phyloP scores from a whole-genome alignment of 306 rosid species.

The Prosopis cineraria region DNA sequence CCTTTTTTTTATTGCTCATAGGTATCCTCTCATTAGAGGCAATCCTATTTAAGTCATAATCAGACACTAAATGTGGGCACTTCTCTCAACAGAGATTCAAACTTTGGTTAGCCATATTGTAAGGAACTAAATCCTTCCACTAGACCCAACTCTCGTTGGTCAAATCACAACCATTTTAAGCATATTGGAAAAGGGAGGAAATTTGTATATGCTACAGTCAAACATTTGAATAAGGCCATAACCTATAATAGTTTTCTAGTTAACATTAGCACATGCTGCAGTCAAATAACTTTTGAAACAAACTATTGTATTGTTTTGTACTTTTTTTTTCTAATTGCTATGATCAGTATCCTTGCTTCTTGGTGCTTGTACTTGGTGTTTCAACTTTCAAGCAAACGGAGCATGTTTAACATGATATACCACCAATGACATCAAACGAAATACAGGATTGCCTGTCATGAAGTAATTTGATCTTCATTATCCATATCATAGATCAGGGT shows the following conservation, averaged over 20 bases:
- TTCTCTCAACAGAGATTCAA: no score
- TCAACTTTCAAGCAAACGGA: background rate
- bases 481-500: background rate
- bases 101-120: no score
- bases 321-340: background rate
- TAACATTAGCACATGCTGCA: background rate
- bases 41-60: no score
- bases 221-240: slow-evolving; percentile 41
- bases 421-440: background rate
- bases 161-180: slow-evolving; percentile 20
- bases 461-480: background rate
- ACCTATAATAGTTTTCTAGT: slow-evolving; percentile 5
- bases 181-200: background rate
- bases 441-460: background rate
- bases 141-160: no score
- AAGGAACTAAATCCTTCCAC: no score
- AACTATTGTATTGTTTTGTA: background rate
- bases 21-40: no score
- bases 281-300: background rate
- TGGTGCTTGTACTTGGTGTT: background rate
- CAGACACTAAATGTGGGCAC: no score
- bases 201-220: background rate
- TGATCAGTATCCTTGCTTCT: background rate
- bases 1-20: no score
- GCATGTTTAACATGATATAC: background rate